These are phyloP conservation scores for Oldenlandia corymbosa DNA, from an alignment of 257 asterid species.

Conservation along the genomic window DNA sequence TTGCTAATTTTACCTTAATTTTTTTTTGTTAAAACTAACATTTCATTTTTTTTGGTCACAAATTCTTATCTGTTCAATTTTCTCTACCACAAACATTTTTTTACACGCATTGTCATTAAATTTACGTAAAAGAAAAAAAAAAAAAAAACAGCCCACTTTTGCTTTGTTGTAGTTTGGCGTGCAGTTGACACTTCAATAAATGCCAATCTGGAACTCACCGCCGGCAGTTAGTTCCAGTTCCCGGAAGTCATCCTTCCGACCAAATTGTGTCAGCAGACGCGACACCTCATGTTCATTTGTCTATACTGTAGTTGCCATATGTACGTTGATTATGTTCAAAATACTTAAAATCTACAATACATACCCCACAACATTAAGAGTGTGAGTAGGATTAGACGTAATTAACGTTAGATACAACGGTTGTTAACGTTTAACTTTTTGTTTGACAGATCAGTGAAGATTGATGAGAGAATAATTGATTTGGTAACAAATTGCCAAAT, in stretches of 20 bases:
- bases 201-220: slow-evolving; percentile 1
- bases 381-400: background rate
- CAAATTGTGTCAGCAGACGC: background rate
- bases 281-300: background rate
- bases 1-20: background rate
- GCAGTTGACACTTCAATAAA: slow-evolving; percentile 6
- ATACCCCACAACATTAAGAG: no score
- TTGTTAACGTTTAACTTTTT: slow-evolving; percentile 14
- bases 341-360: no score
- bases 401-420: slow-evolving; percentile 14
- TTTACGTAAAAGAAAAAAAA: no score
- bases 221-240: background rate
- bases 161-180: no score
- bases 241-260: background rate
- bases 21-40: no score
- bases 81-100: background rate
- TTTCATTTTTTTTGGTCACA: background rate
- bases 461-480: background rate
- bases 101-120: no score
- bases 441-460: background rate
- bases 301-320: no score
- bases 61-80: background rate
- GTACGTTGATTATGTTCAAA: background rate
- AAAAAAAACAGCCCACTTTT: no score
- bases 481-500: background rate